These are phyloP conservation scores for Globisporangium splendens DNA, from an alignment of 352 stramenopile species.

Conservation along the genomic window DNA sequence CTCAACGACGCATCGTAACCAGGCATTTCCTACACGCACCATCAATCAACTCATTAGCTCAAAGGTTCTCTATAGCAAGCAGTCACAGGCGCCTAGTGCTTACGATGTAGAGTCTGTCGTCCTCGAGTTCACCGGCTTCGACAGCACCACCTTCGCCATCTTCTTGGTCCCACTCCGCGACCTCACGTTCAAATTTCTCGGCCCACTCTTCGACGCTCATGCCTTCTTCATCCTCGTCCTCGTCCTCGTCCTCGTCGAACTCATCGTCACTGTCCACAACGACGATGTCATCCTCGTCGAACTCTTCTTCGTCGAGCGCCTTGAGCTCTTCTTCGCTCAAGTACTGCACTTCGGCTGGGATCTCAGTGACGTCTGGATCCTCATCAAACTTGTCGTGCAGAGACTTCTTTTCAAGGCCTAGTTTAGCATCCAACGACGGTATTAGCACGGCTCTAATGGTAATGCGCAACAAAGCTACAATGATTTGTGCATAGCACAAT, in stretches of 20 bases:
- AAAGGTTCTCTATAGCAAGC: not conserved
- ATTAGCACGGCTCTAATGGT: not conserved
- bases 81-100: slow-evolving; percentile 3
- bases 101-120: slow-evolving; percentile 71
- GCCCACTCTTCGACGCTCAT: slow-evolving; percentile 57
- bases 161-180: slow-evolving; percentile 50
- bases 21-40: slow-evolving; percentile 46
- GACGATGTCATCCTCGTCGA: slow-evolving; percentile 31
- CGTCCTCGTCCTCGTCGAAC: slow-evolving; percentile 17
- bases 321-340: slow-evolving; percentile 45
- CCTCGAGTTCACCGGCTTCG: slow-evolving; percentile 28
- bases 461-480: not conserved
- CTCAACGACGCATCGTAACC: slow-evolving; percentile 59
- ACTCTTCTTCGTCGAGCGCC: slow-evolving; percentile 18
- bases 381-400: slow-evolving; percentile 57
- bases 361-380: slow-evolving; percentile 34
- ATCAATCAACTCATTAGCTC: not conserved
- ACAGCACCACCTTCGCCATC: slow-evolving; percentile 12
- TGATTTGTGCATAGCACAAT: too few species aligned
- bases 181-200: slow-evolving; percentile 60
- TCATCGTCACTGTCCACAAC: slow-evolving; percentile 23
- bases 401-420: slow-evolving; percentile 46
- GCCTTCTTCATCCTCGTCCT: slow-evolving; percentile 38
- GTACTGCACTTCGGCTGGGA: slow-evolving; percentile 63
- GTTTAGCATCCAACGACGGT: not conserved